These are phyloP conservation scores for Podila horticola DNA, from an alignment of 192 early-diverging fungal genomes.

Conservation along the genomic window DNA sequence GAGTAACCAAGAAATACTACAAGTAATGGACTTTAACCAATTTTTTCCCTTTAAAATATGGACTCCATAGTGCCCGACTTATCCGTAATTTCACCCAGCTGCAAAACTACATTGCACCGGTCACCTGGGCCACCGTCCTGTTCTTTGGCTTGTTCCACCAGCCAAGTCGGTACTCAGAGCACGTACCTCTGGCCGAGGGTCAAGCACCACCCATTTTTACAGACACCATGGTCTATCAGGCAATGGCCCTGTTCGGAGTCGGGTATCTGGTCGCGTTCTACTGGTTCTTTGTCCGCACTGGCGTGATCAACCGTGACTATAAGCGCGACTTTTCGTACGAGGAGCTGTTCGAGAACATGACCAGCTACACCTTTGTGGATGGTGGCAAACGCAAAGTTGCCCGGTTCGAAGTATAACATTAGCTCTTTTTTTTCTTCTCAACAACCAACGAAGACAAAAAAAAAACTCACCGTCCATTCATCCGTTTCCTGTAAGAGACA, in stretches of 20 bases:
- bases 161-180: constrained; percentile 7
- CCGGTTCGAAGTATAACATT: constrained; percentile 3
- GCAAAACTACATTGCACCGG: constrained; percentile 16
- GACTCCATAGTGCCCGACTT: neutral
- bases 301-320: neutral
- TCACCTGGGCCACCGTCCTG: constrained; percentile 9
- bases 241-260: neutral
- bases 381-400: constrained; percentile 3
- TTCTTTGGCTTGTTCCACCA: neutral
- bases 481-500: too few species aligned
- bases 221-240: neutral
- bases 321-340: constrained; percentile 3
- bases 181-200: constrained; percentile 9
- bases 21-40: neutral
- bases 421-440: neutral
- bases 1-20: neutral
- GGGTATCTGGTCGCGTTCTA: neutral
- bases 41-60: neutral
- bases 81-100: constrained; percentile 3
- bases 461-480: neutral
- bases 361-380: constrained; percentile 6
- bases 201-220: constrained; percentile 9
- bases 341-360: constrained; percentile 7
- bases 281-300: constrained; percentile 6
- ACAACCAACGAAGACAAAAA: neutral